Conservation (phyloP, 805 yeast species). For the Candida sonorensis region DNA sequence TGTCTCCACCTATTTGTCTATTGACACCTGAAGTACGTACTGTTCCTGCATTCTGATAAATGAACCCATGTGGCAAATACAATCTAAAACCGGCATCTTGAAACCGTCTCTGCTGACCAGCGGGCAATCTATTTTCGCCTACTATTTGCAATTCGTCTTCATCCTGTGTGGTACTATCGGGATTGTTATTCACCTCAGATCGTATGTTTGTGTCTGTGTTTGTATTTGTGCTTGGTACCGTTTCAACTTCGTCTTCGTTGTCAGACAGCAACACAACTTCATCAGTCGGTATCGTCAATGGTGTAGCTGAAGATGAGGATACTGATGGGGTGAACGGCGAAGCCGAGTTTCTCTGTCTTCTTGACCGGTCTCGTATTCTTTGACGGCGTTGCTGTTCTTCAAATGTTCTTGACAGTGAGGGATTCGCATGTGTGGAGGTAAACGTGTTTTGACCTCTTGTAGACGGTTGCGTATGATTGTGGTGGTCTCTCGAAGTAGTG, state of each 20-base stretch:
- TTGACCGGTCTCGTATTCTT: background rate
- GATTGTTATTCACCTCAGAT: too few species aligned
- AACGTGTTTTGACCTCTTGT: too few species aligned
- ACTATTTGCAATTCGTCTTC: slow-evolving; percentile 20
- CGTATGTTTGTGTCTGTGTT: too few species aligned
- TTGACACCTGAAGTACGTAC: slow-evolving; percentile 7
- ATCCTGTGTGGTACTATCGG: too few species aligned
- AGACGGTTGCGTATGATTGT: too few species aligned
- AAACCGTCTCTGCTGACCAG: slow-evolving; percentile 7
- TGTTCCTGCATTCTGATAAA: slow-evolving; percentile 6
- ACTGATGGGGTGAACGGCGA: background rate
- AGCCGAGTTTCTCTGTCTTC: too few species aligned
- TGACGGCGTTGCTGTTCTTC: slow-evolving; percentile 2
- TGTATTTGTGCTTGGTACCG: too few species aligned
- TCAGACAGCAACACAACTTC: slow-evolving; percentile 18
- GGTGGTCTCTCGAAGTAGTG: too few species aligned
- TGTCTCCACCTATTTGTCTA: background rate
- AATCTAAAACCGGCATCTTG: slow-evolving; percentile 10
- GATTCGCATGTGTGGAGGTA: too few species aligned
- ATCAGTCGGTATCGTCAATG: too few species aligned
- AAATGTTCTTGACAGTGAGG: background rate
- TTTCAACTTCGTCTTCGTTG: slow-evolving; percentile 1
- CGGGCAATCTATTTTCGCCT: slow-evolving; percentile 15
- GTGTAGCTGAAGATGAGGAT: slow-evolving; percentile 1
- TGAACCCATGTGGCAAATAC: slow-evolving; percentile 10